Percentiles rank a stretch among this genome's conserved stretches.
These are phyloP conservation scores for Colletotrichum cordylinicola DNA, from an alignment of 2,329 filamentous ascomycete genomes.

Conservation along the genomic window DNA sequence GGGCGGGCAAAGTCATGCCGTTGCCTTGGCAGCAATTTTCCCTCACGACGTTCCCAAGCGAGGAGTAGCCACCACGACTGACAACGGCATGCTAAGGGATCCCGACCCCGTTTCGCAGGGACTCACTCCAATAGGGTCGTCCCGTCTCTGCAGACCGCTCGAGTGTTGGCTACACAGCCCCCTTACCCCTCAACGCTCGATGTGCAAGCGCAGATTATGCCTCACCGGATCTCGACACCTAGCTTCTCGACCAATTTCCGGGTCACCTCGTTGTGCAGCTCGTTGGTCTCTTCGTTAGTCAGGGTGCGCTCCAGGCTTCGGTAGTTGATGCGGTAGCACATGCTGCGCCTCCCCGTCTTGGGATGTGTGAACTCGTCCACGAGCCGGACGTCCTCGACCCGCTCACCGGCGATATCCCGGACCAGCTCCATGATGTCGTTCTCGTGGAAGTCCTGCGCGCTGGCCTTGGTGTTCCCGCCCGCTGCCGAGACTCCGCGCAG, in stretches of 20 bases:
- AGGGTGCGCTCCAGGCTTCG: slow-evolving; percentile 89
- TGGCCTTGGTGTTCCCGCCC: slow-evolving; percentile 48
- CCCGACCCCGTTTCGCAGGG: not conserved
- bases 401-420: slow-evolving; percentile 79
- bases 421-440: slow-evolving; percentile 98
- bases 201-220: not conserved
- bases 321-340: slow-evolving; percentile 95
- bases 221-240: slow-evolving; percentile 75
- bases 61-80: not conserved
- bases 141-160: slow-evolving; percentile 3
- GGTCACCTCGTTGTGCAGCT: slow-evolving; percentile 73
- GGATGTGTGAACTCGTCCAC: slow-evolving; percentile 90
- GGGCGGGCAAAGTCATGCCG: not conserved
- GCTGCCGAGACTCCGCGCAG: slow-evolving; percentile 57
- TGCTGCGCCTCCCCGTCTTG: slow-evolving; percentile 79
- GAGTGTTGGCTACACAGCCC: slow-evolving; percentile 16
- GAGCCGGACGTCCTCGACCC: slow-evolving; percentile 85
- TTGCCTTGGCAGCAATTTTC: not conserved
- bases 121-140: not conserved
- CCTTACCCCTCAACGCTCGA: slow-evolving; percentile 15
- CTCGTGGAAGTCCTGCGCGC: slow-evolving; percentile 73
- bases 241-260: slow-evolving; percentile 70
- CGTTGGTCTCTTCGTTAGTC: slow-evolving; percentile 81
- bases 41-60: not conserved
- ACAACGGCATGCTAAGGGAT: not conserved